Conservation (phyloP, 2,329 filamentous ascomycete species). For the Ophiocordyceps camponoti-leonardi region DNA sequence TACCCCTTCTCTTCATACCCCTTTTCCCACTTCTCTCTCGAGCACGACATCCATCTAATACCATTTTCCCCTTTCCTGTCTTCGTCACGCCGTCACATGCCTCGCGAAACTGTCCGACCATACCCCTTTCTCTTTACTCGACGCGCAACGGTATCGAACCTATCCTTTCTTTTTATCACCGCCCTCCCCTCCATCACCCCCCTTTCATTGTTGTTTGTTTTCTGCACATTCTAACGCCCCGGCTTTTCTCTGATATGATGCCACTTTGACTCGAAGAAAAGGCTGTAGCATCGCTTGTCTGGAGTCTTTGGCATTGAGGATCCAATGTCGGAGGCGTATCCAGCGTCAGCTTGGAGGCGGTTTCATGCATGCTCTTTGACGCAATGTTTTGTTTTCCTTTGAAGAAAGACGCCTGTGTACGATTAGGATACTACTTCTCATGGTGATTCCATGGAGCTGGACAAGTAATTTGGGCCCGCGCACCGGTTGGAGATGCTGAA, state of each 20-base stretch:
- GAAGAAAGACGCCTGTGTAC: slow-evolving; percentile 4
- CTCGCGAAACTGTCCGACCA: background rate
- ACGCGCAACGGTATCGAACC: background rate
- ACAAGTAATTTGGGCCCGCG: slow-evolving; percentile 6
- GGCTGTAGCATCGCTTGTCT: background rate
- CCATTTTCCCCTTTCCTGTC: background rate
- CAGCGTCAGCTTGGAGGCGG: background rate
- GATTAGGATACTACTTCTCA: slow-evolving; percentile 5
- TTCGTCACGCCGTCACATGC: no score
- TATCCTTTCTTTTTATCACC: background rate
- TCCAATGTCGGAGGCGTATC: background rate
- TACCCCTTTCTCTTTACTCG: background rate
- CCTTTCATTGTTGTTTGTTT: background rate
- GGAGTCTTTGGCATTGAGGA: background rate
- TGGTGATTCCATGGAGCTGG: slow-evolving; percentile 1
- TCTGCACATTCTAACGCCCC: background rate
- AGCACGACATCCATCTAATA: background rate
- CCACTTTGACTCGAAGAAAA: background rate
- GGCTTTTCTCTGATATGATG: background rate
- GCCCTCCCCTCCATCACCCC: background rate
- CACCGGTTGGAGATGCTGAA: slow-evolving; percentile 5
- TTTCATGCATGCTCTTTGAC: background rate
- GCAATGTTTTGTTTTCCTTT: slow-evolving; percentile 1
- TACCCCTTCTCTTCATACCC: background rate
- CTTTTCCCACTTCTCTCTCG: no score